phyloP scores from a whole-genome alignment of 192 early-diverging fungal genomes.

The Diversispora eburnea region DNA sequence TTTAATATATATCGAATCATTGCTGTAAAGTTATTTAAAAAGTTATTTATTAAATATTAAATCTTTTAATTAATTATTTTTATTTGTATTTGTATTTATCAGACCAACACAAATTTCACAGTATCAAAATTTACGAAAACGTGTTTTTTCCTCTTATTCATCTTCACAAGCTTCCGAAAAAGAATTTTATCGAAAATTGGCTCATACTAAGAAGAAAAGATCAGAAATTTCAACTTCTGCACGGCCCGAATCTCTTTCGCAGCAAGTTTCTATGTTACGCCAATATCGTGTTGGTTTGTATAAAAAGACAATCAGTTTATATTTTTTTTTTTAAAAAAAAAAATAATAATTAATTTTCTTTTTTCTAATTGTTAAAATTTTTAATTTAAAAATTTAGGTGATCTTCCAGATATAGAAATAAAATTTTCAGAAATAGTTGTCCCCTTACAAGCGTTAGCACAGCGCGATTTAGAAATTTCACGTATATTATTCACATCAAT shows the following conservation, averaged over 20 bases:
- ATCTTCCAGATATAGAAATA: conserved; percentile 80
- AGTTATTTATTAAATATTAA: not conserved
- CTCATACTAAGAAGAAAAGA: not conserved
- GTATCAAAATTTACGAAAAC: not conserved
- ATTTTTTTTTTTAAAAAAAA: not conserved
- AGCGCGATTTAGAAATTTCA: conserved; percentile 58
- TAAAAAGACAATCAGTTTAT: not conserved
- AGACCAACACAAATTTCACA: not conserved
- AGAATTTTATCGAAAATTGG: not conserved
- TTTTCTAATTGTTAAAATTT: not conserved
- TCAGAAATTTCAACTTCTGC: not conserved
- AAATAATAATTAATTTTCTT: not conserved
- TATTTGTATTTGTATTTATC: not conserved
- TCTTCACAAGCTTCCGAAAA: not conserved
- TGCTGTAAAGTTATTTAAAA: not conserved
- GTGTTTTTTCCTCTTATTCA: not conserved
- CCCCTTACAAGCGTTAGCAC: conserved; percentile 60
- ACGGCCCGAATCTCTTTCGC: not conserved
- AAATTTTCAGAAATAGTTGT: conserved; percentile 56
- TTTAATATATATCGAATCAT: not conserved
- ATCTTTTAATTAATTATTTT: not conserved
- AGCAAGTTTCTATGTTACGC: conserved; percentile 13
- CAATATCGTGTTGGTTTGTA: conserved; percentile 15
- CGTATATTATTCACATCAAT: conserved; percentile 44
- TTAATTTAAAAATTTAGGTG: conserved; percentile 39